Conservation (phyloP, 2,329 filamentous ascomycete genomes). For the Aspergillus cejpii region DNA sequence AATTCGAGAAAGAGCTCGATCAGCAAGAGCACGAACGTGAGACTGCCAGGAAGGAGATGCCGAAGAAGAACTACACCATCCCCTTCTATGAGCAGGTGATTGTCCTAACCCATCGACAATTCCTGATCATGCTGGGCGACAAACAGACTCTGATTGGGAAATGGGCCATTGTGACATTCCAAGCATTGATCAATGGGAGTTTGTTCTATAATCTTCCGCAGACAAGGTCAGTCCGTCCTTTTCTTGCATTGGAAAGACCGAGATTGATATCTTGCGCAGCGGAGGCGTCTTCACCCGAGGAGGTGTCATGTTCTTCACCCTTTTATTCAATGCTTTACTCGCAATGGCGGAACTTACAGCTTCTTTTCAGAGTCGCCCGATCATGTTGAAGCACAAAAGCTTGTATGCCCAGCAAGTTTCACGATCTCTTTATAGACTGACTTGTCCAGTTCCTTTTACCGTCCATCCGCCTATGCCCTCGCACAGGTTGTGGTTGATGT, state of each 20-base stretch:
- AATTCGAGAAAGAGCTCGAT: constrained; percentile 48
- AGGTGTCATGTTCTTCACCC: constrained; percentile 56
- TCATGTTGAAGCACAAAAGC: constrained; percentile 63
- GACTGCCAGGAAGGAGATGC: constrained; percentile 32
- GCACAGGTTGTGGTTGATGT: constrained; percentile 54
- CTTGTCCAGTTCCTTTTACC: constrained; percentile 52
- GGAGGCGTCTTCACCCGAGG: constrained; percentile 54
- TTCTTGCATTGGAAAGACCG: neutral
- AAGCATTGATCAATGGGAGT: constrained; percentile 43
- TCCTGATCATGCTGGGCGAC: constrained; percentile 51
- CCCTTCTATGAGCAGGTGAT: constrained; percentile 47
- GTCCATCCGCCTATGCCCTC: constrained; percentile 54
- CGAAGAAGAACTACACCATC: constrained; percentile 50
- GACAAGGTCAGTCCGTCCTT: constrained; percentile 32
- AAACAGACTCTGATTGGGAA: constrained; percentile 47
- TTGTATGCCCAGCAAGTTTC: constrained; percentile 39
- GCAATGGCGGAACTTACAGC: constrained; percentile 56
- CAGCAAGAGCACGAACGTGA: constrained; percentile 38
- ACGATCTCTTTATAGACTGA: constrained; percentile 7
- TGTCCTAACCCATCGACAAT: constrained; percentile 51
- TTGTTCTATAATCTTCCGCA: constrained; percentile 51
- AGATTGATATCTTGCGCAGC: constrained; percentile 22
- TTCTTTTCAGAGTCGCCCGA: constrained; percentile 57
- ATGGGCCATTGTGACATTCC: constrained; percentile 45
- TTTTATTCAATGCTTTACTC: constrained; percentile 58